These are phyloP conservation scores for Trypanosoma avium DNA, from an alignment of 208 protist genomes.

Conservation along the genomic window DNA sequence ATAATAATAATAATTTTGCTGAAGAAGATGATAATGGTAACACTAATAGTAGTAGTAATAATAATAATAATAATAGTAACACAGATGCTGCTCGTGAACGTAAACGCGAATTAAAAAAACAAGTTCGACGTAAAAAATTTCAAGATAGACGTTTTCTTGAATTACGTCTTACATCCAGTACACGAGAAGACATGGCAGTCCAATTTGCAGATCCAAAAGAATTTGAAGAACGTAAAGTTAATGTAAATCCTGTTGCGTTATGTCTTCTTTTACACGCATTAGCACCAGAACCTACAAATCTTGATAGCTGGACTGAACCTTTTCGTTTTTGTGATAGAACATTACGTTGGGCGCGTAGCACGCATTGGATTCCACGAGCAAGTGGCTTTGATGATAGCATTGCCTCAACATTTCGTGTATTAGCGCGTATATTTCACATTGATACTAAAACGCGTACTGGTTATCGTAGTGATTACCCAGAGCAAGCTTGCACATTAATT, in stretches of 20 bases:
- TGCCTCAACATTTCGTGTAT: constrained; percentile 49
- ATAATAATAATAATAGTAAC: not conserved
- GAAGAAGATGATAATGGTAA: not conserved
- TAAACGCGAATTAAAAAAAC: constrained; percentile 56
- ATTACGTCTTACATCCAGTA: constrained; percentile 51
- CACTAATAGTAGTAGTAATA: not conserved
- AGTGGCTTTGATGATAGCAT: constrained; percentile 65
- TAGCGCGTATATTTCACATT: constrained; percentile 83
- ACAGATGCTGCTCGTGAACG: constrained; percentile 35
- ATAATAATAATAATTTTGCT: not conserved
- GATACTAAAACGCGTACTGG: constrained; percentile 45
- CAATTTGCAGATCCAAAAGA: constrained; percentile 71
- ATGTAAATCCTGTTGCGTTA: constrained; percentile 65
- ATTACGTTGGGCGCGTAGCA: constrained; percentile 55
- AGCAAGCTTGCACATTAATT: constrained; percentile 80
- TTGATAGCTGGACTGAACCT: constrained; percentile 85
- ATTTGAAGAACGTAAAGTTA: constrained; percentile 30
- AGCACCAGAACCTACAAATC: constrained; percentile 44
- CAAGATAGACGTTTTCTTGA: constrained; percentile 76
- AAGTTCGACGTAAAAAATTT: constrained; percentile 78
- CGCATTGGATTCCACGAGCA: constrained; percentile 84
- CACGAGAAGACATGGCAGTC: constrained; percentile 64
- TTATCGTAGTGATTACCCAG: constrained; percentile 59
- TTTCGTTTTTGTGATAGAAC: constrained; percentile 84
- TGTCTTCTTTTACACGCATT: constrained; percentile 72